Evolutionary conservation across 208 protist species (phyloP).

Genomic region (Porcisia hertigi): DNA sequence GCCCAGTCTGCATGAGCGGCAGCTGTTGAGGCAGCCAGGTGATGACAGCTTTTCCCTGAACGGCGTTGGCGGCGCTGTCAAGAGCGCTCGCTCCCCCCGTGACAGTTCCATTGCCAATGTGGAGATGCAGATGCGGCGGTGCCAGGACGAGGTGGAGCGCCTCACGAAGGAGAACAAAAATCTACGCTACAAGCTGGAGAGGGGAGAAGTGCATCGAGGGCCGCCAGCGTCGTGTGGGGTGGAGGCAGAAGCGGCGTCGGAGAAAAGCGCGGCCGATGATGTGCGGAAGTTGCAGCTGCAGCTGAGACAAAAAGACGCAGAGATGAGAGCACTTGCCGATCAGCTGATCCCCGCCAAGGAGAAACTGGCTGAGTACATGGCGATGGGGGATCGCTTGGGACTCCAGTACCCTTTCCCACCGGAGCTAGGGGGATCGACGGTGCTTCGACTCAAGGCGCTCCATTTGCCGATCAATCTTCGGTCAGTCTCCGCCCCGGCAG

Average conservation of each 20-base stretch:
- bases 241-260: background rate
- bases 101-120: slow-evolving; percentile 30
- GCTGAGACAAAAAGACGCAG: slow-evolving; percentile 48
- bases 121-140: slow-evolving; percentile 40
- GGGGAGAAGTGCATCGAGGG: background rate
- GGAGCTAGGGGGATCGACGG: slow-evolving; percentile 59
- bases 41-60: slow-evolving; percentile 13
- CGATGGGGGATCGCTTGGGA: slow-evolving; percentile 79
- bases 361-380: slow-evolving; percentile 88
- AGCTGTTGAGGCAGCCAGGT: slow-evolving; percentile 1
- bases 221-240: background rate
- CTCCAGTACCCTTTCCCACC: slow-evolving; percentile 80
- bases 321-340: slow-evolving; percentile 54
- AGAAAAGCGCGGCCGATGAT: slow-evolving; percentile 7
- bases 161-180: slow-evolving; percentile 35
- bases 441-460: slow-evolving; percentile 63
- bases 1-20: slow-evolving; percentile 5
- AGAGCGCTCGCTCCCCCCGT: slow-evolving; percentile 16
- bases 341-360: slow-evolving; percentile 85
- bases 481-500: slow-evolving; percentile 21
- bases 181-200: slow-evolving; percentile 19
- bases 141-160: slow-evolving; percentile 48
- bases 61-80: background rate
- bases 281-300: slow-evolving; percentile 29
- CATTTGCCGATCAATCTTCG: slow-evolving; percentile 29